Conservation (phyloP, 148 eudicot species). For the Silene conica region DNA sequence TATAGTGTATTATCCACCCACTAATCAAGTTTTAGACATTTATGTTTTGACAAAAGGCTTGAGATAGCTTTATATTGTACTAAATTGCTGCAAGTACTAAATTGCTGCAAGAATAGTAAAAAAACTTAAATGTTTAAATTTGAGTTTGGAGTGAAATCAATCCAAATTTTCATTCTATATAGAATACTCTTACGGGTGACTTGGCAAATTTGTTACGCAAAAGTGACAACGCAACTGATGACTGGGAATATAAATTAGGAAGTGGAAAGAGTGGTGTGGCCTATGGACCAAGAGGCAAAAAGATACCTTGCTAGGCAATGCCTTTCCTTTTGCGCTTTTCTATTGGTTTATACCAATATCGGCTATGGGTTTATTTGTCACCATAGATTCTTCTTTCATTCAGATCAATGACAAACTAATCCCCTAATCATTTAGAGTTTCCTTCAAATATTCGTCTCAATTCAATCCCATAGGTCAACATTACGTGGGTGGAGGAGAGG, state of each 20-base stretch:
- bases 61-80: too few relatives aligned
- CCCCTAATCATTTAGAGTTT: background rate
- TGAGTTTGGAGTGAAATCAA: too few relatives aligned
- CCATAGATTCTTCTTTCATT: background rate
- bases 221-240: background rate
- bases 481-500: background rate
- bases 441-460: background rate
- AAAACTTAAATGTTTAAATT: too few relatives aligned
- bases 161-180: too few relatives aligned
- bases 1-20: too few relatives aligned
- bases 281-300: slow-evolving; percentile 7
- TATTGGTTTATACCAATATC: slow-evolving; percentile 10
- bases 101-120: too few relatives aligned
- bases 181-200: background rate
- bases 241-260: background rate
- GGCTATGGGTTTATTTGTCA: background rate
- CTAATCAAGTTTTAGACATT: too few relatives aligned
- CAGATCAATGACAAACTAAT: background rate
- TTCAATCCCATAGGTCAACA: background rate
- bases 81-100: too few relatives aligned
- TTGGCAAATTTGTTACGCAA: background rate
- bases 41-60: too few relatives aligned
- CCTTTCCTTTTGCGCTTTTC: background rate
- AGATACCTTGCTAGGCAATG: slow-evolving; percentile 1
- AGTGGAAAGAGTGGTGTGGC: slow-evolving; percentile 2